These are phyloP conservation scores for Raffaelea deltoideospora DNA, from an alignment of 2,329 filamentous ascomycete species.

Conservation along the genomic window DNA sequence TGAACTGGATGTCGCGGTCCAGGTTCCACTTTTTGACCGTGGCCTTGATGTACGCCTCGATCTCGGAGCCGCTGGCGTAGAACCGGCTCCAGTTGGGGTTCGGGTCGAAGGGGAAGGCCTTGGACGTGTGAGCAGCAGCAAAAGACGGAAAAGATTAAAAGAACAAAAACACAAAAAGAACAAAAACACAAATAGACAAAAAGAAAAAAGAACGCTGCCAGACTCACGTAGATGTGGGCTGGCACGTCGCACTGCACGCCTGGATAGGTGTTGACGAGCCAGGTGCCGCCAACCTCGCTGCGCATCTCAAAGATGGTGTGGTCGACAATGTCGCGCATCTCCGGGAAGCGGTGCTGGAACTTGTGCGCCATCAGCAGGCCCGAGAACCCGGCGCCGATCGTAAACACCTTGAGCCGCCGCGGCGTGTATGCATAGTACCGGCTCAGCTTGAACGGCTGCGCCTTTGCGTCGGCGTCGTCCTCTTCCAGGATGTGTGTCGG, in stretches of 20 bases:
- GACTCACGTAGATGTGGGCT: conserved; percentile 46
- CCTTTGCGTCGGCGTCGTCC: conserved; percentile 7
- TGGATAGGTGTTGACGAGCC: conserved; percentile 43
- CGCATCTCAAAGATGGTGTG: conserved; percentile 41
- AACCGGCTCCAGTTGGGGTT: conserved; percentile 45
- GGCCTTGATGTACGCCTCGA: conserved; percentile 5
- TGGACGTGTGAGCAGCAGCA: too few relatives aligned
- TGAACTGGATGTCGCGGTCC: conserved; percentile 4
- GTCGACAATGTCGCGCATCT: conserved; percentile 21
- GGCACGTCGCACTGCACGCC: conserved; percentile 42
- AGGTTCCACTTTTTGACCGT: conserved; percentile 5
- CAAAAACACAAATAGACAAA: too few relatives aligned
- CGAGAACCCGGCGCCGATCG: conserved; percentile 28
- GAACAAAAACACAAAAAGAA: too few relatives aligned
- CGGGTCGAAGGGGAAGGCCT: conserved; percentile 44
- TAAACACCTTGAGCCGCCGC: conserved; percentile 26
- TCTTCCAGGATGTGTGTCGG: conserved; percentile 7
- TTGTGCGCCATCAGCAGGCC: conserved; percentile 29
- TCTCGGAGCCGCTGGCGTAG: conserved; percentile 28
- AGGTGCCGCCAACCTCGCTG: conserved; percentile 37
- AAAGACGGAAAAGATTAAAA: too few relatives aligned
- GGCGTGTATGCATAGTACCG: conserved; percentile 7
- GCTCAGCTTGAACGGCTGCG: conserved; percentile 1
- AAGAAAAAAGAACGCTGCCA: too few relatives aligned
- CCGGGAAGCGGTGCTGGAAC: conserved; percentile 23